Base-by-base conservation (phyloP, 2,329 filamentous ascomycete genomes). In the Aureobasidium namibiae region DNA sequence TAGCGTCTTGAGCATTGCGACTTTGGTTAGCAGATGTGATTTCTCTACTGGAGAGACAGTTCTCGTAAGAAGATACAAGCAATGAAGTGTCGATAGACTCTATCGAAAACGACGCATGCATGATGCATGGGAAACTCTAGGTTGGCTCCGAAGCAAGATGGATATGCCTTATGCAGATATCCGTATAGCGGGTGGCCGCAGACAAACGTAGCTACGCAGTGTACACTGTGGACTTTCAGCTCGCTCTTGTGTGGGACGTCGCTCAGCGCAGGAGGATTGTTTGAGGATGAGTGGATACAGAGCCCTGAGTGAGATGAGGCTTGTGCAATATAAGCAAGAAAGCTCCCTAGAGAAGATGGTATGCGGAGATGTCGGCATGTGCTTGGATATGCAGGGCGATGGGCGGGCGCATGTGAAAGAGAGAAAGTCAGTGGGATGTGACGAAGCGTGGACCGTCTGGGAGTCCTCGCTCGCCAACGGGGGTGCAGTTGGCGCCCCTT, bases 301-400 rank as follows among this genome's bases (percentile, higher is more conserved):
- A 29, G 26, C 26, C 9, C 9, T 9, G 26, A 29, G n/a, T n/a
- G n/a, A n/a, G n/a, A n/a, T 9, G 26, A 29, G 26, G 9, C 26
- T 29, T 29, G 41, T 18, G 14, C 34, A 38, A 14, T 16, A 44
- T 2, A 18, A 8, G 24, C 9, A 14, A 8, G 18, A 18, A 29
- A 49, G 46, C 4, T 16, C 39, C 11, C 38, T 52, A 38, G n/a
- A 38, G 14, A 26, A n/a, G 8, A 38, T 52, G 11, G 34, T n/a
- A 29, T 52, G 48, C 48, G 48, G 48, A 52, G 33, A 52, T 52
- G 48, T 52, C 48, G 48, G 48, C n/a, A 52, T 52, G 2, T 50
- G 23, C 14, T 10, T 23, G 33, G 29, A 23, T 36, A 36, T 49
- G 46, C 31, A 49, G 46, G 31, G 46, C 33, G 21, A 5, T 16